These are phyloP conservation scores for Exophiala calicioides DNA, from an alignment of 2,329 filamentous ascomycete species.

Conservation along the genomic window DNA sequence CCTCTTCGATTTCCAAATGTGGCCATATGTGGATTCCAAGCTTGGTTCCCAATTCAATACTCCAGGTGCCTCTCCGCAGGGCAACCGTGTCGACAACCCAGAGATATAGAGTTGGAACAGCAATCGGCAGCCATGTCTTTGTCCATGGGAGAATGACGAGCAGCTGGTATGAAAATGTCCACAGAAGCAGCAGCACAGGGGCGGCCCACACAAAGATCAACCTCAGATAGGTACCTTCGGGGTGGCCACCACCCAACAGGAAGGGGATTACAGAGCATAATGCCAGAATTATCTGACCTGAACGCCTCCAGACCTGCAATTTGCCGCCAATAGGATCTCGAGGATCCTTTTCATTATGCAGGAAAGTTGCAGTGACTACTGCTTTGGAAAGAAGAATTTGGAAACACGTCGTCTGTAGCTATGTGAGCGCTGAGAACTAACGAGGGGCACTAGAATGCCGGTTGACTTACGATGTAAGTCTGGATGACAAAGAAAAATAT, in stretches of 20 bases:
- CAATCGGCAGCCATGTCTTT: slow-evolving; percentile 61
- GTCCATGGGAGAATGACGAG: slow-evolving; percentile 60
- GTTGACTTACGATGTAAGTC: slow-evolving; percentile 60
- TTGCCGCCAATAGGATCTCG: slow-evolving; percentile 35
- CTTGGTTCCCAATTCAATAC: slow-evolving; percentile 68
- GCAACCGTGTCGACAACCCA: slow-evolving; percentile 73
- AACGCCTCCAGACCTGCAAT: slow-evolving; percentile 44
- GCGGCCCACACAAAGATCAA: slow-evolving; percentile 70
- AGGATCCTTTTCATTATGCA: slow-evolving; percentile 43
- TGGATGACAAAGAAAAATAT: slow-evolving; percentile 77
- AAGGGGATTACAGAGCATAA: slow-evolving; percentile 32
- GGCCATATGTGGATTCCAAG: slow-evolving; percentile 64
- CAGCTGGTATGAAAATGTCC: slow-evolving; percentile 64
- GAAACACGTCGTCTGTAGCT: slow-evolving; percentile 57
- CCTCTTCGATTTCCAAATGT: slow-evolving; percentile 71
- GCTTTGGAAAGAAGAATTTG: slow-evolving; percentile 69
- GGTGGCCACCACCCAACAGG: slow-evolving; percentile 47
- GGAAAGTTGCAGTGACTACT: slow-evolving; percentile 56
- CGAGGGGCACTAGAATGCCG: background rate
- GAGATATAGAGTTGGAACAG: slow-evolving; percentile 66
- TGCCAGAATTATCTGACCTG: slow-evolving; percentile 55
- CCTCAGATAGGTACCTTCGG: slow-evolving; percentile 64
- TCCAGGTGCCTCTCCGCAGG: slow-evolving; percentile 69
- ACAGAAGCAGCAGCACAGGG: slow-evolving; percentile 66
- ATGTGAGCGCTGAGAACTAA: slow-evolving; percentile 2